Base-by-base conservation (phyloP, 2,329 filamentous ascomycete species). In the Hansfordia pulvinata region DNA sequence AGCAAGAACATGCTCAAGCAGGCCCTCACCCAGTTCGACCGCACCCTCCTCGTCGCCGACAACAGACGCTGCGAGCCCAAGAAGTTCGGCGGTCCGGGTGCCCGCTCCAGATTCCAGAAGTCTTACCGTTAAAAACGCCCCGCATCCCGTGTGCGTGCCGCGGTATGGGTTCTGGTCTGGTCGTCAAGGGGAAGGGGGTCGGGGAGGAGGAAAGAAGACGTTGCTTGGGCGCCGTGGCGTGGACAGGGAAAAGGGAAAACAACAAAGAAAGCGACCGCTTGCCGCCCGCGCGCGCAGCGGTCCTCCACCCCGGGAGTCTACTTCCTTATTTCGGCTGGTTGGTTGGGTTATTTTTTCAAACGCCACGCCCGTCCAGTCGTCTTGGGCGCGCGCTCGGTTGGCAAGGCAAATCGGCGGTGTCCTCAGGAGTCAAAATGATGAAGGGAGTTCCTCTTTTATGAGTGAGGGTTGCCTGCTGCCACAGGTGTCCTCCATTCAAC, bases 1-100 rank as follows among this genome's bases (percentile, higher is more conserved):
- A 84, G 81, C 70, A 98, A 98, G 82, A 94, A 96, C 77, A 73
- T 85, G 66, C 76, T 98, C 56, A 98, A 96, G 84, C 80, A 88
- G 67, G 82, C 83, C 46, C 77, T 98, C 48, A 82, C 88, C 54
- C 76, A 85, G 61, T 98, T 88, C 72, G 85, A 93, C 73, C 77
- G 86, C 56, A 93, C 85, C 58, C 79, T 98, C 46, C 81, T 98
- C 55, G 90, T 98, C 52, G 90, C 90, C 63, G 90, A 98, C 67
- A 94, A 93, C 80, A 81, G 90, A 63, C 83, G 90, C 52, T 90
- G 84, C 64, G 90, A 98, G 76, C 88, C 88, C 67, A 96, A 96
- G 86, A 94, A 94, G 74, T 83, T 84, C 57, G 77, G 76, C 60
- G 82, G 81, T 82, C 80, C 75, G 51, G 88, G 88, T 76, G 88